Percentiles rank a stretch among this genome's conserved stretches.
phyloP scores from a whole-genome alignment of 441 rosid genomes.

The Mallotus japonicus region DNA sequence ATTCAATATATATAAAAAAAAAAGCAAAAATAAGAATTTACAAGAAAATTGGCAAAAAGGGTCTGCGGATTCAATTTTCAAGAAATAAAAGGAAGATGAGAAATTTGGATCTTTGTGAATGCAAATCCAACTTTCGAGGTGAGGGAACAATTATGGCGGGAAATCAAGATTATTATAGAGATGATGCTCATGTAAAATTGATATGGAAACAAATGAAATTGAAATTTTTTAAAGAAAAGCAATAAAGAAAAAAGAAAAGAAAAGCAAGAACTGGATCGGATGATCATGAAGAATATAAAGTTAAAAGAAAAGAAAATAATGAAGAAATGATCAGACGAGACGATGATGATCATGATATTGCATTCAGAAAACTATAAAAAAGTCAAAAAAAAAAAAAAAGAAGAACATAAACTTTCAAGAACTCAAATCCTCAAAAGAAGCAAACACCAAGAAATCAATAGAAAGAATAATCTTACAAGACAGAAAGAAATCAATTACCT shows the following conservation, averaged over 20 bases:
- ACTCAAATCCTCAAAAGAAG: background rate
- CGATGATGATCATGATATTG: background rate
- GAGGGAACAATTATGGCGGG: background rate
- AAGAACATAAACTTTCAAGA: background rate
- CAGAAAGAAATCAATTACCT: background rate
- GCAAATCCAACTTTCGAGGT: background rate
- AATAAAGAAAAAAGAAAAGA: background rate
- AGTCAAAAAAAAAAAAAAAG: too few relatives aligned
- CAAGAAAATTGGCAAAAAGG: background rate
- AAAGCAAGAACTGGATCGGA: background rate
- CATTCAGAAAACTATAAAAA: background rate
- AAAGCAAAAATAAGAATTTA: too few relatives aligned
- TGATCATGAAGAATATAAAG: background rate
- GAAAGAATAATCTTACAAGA: background rate
- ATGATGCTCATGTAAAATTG: background rate
- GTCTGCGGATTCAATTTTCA: background rate
- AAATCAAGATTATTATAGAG: background rate
- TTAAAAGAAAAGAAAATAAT: background rate
- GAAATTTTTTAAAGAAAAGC: background rate
- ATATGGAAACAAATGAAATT: background rate
- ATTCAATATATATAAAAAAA: too few relatives aligned
- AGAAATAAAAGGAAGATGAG: background rate
- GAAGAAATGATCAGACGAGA: too few relatives aligned
- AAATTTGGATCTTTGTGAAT: background rate
- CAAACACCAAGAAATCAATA: background rate